These are phyloP conservation scores for Rhodosporidiobolus odoratus DNA, from an alignment of 768 basidiomycete species.

Conservation along the genomic window DNA sequence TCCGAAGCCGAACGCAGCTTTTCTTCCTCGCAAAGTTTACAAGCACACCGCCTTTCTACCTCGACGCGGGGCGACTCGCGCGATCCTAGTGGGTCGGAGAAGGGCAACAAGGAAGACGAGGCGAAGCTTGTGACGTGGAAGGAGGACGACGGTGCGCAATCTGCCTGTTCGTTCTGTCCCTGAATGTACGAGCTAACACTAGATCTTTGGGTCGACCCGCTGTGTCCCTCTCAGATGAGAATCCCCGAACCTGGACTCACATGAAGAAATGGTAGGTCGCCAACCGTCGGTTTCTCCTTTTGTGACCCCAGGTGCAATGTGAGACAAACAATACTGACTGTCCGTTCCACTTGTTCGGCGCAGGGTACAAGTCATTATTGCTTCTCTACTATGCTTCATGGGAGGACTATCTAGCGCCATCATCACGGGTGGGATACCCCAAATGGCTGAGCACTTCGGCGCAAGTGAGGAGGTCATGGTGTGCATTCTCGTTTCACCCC, in stretches of 20 bases:
- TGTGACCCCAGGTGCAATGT: too few species aligned
- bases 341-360: neutral
- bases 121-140: slow-evolving; percentile 39
- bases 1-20: slow-evolving; percentile 4
- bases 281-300: neutral
- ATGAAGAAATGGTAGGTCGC: neutral
- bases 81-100: slow-evolving; percentile 26
- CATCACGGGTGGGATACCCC: slow-evolving; percentile 41
- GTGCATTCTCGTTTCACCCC: neutral
- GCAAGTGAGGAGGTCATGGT: slow-evolving; percentile 34
- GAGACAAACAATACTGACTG: neutral
- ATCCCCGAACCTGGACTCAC: neutral
- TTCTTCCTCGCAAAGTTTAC: neutral
- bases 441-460: slow-evolving; percentile 37
- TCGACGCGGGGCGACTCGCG: neutral
- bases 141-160: slow-evolving; percentile 13
- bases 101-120: slow-evolving; percentile 23
- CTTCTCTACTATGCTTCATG: slow-evolving; percentile 39
- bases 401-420: slow-evolving; percentile 42
- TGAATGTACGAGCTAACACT: too few species aligned
- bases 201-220: too few species aligned
- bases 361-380: slow-evolving; percentile 32
- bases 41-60: too few species aligned
- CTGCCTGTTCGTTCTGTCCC: too few species aligned
- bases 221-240: neutral